Percentiles rank a stretch among this genome's conserved stretches.
phyloP scores from a whole-genome alignment of 306 rosid species.

The Sindora glabra region DNA sequence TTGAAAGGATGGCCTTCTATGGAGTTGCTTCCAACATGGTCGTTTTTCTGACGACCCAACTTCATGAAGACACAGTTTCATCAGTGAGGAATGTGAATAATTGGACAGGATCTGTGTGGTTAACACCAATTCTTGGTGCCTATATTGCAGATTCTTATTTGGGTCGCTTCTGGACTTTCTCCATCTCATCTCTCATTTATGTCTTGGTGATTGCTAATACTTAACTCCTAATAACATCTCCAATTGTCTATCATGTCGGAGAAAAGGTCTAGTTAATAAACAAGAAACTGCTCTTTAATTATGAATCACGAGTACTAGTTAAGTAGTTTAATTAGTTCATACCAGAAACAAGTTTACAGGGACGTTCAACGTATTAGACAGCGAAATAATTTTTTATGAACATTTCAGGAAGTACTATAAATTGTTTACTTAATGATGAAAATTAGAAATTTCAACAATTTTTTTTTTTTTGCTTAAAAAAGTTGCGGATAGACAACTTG shows the following conservation, averaged over 20 bases:
- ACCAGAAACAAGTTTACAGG: too few species aligned
- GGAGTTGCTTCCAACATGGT: slow-evolving; percentile 90
- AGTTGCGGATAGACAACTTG: too few species aligned
- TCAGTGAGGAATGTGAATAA: slow-evolving; percentile 93
- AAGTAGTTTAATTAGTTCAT: too few species aligned
- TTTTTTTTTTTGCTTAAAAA: too few species aligned
- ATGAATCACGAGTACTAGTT: too few species aligned
- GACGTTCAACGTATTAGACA: too few species aligned
- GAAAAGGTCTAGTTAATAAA: neutral
- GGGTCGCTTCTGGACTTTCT: slow-evolving; percentile 99
- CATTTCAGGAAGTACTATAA: too few species aligned
- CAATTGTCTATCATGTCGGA: too few species aligned
- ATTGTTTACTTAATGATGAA: too few species aligned
- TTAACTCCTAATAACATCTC: neutral
- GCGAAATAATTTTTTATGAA: too few species aligned
- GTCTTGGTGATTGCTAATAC: slow-evolving; percentile 57
- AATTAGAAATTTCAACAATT: too few species aligned
- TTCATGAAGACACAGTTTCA: slow-evolving; percentile 84
- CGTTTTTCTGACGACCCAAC: slow-evolving; percentile 74
- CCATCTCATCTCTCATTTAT: slow-evolving; percentile 73
- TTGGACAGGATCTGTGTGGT: slow-evolving; percentile 97
- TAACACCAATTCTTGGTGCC: slow-evolving; percentile 92
- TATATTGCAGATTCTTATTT: slow-evolving; percentile 81
- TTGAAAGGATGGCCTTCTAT: slow-evolving; percentile 98
- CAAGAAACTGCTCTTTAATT: too few species aligned